phyloP scores from a whole-genome alignment of 129 eudicot species.

The Pittosporum tobira region DNA sequence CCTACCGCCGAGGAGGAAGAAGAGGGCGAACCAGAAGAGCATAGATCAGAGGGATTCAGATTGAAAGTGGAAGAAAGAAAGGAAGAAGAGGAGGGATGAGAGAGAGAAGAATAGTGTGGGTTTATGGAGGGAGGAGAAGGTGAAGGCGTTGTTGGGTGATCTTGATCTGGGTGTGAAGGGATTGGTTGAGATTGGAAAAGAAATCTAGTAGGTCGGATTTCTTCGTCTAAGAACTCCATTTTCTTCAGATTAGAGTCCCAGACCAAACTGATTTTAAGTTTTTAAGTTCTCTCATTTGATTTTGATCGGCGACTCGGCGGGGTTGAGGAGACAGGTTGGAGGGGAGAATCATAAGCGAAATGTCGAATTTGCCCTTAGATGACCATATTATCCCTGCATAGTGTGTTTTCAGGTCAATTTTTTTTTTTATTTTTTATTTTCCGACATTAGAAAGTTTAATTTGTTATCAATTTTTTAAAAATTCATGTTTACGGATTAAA shows the following conservation, averaged over 20 bases:
- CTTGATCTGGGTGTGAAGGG: conserved; percentile 9
- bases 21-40: conserved; percentile 63
- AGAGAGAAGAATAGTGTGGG: conserved; percentile 45
- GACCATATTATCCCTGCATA: too few relatives aligned
- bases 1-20: conserved; percentile 83
- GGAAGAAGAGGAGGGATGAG: conserved; percentile 39
- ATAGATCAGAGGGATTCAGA: conserved; percentile 51
- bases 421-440: too few relatives aligned
- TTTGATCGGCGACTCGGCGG: too few relatives aligned
- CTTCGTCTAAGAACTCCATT: conserved; percentile 93
- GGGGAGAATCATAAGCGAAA: too few relatives aligned
- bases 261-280: too few relatives aligned
- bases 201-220: conserved; percentile 64
- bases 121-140: conserved; percentile 26
- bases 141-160: not conserved
- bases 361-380: too few relatives aligned
- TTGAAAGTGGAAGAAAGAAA: conserved; percentile 41
- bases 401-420: too few relatives aligned
- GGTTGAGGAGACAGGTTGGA: too few relatives aligned
- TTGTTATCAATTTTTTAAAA: too few relatives aligned
- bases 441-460: too few relatives aligned
- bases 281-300: too few relatives aligned
- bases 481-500: too few relatives aligned
- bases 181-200: conserved; percentile 49
- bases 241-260: not conserved